phyloP scores from a whole-genome alignment of 495 filamentous ascomycete genomes.

The Aspergillus nidulans region DNA sequence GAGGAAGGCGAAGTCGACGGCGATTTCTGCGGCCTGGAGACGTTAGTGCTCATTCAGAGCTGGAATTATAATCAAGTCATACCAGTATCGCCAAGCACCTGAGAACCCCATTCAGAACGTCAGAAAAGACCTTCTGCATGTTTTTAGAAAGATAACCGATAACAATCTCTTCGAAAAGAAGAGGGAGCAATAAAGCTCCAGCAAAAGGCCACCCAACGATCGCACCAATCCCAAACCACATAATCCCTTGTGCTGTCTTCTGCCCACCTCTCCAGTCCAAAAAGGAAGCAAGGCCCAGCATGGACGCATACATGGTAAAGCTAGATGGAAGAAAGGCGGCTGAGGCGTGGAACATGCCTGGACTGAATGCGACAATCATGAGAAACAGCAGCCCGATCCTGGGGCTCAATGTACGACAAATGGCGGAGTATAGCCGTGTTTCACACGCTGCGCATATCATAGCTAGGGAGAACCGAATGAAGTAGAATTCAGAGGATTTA shows the following conservation, averaged over 20 bases:
- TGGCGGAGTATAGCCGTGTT: slow-evolving; percentile 69
- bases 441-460: slow-evolving; percentile 74
- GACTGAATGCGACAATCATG: slow-evolving; percentile 66
- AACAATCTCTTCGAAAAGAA: slow-evolving; percentile 70
- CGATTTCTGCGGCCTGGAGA: slow-evolving; percentile 51
- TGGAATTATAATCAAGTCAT: slow-evolving; percentile 28
- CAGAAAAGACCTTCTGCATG: slow-evolving; percentile 48
- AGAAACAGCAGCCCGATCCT: slow-evolving; percentile 81
- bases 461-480: slow-evolving; percentile 70
- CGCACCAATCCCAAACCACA: slow-evolving; percentile 88
- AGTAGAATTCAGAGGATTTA: slow-evolving; percentile 78
- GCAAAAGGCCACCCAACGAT: slow-evolving; percentile 96
- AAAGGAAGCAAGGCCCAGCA: slow-evolving; percentile 82
- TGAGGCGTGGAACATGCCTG: slow-evolving; percentile 92
- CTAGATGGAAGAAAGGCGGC: slow-evolving; percentile 85
- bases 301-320: slow-evolving; percentile 93
- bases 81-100: slow-evolving; percentile 66
- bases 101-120: slow-evolving; percentile 62
- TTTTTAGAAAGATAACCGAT: slow-evolving; percentile 57
- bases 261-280: slow-evolving; percentile 75
- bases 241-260: slow-evolving; percentile 75
- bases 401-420: slow-evolving; percentile 69
- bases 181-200: slow-evolving; percentile 74
- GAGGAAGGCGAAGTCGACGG: slow-evolving; percentile 78
- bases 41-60: slow-evolving; percentile 20